Percentiles rank a stretch among this genome's conserved stretches.
Evolutionary conservation across 2,329 filamentous ascomycete genomes (phyloP).

Genomic region (Pseudocercospora fuligena): DNA sequence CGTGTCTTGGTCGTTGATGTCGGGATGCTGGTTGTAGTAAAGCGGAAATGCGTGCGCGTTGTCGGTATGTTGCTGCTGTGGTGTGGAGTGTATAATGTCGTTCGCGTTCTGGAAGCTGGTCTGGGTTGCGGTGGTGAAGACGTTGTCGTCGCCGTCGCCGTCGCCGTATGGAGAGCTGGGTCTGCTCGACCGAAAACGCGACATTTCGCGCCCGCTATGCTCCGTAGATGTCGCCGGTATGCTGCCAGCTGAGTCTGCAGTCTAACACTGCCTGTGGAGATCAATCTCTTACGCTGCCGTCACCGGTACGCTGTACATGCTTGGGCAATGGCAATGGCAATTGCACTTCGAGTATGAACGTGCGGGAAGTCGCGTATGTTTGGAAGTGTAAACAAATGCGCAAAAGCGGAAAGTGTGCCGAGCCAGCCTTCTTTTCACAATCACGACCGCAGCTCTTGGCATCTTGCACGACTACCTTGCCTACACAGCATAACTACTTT

Average conservation of each 20-base stretch:
- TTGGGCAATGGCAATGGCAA: neutral
- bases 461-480: neutral
- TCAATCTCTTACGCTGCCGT: neutral
- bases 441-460: neutral
- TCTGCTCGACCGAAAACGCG: conserved; percentile 18
- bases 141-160: conserved; percentile 17
- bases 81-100: conserved; percentile 30
- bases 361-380: neutral
- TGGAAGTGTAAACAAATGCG: neutral
- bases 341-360: neutral
- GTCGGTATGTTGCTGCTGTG: conserved; percentile 21
- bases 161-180: conserved; percentile 21
- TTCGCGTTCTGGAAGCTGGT: conserved; percentile 26
- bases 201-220: conserved; percentile 12
- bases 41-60: conserved; percentile 23
- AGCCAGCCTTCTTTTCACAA: neutral
- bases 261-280: neutral
- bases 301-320: neutral
- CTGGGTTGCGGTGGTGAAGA: conserved; percentile 29
- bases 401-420: neutral
- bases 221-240: neutral
- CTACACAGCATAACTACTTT: neutral
- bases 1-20: conserved; percentile 31
- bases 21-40: conserved; percentile 30
- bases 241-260: conserved; percentile 6